Evolutionary conservation across 495 filamentous ascomycete species (phyloP).

Genomic region (Thermothielavioides terrestris): DNA sequence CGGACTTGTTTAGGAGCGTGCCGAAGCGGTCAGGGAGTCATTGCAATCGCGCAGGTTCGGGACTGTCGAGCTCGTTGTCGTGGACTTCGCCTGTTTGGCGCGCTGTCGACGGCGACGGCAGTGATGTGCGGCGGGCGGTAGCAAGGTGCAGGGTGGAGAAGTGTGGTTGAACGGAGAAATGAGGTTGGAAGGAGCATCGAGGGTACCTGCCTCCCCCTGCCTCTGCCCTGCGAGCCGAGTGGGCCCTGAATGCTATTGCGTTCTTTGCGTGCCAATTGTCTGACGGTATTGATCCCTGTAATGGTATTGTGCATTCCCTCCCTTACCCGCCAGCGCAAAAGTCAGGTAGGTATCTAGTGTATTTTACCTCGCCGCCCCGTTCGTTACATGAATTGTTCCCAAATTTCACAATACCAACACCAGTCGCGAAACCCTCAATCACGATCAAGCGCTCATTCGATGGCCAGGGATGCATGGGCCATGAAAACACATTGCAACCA

Average conservation of each 20-base stretch:
- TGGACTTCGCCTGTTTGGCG: neutral
- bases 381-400: neutral
- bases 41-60: neutral
- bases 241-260: neutral
- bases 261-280: neutral
- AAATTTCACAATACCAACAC: neutral
- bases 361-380: neutral
- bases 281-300: neutral
- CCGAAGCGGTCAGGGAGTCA: neutral
- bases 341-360: too few relatives aligned
- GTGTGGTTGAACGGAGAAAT: slow-evolving; percentile 6
- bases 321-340: too few relatives aligned
- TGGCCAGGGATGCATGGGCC: slow-evolving; percentile 10
- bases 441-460: slow-evolving; percentile 7
- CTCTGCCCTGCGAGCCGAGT: neutral
- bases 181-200: slow-evolving; percentile 7
- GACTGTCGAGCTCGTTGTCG: neutral
- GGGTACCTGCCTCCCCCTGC: slow-evolving; percentile 2
- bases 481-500: slow-evolving; percentile 9
- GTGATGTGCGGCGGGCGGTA: too few relatives aligned
- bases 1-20: neutral
- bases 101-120: neutral
- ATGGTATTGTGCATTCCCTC: neutral
- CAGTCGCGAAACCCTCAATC: neutral
- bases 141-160: neutral